A percentile compares a stretch with the other conserved stretches of the same genome.
Evolutionary conservation across 202 grass and related monocot genomes (phyloP).

Genomic region (Zoysia matrella): DNA sequence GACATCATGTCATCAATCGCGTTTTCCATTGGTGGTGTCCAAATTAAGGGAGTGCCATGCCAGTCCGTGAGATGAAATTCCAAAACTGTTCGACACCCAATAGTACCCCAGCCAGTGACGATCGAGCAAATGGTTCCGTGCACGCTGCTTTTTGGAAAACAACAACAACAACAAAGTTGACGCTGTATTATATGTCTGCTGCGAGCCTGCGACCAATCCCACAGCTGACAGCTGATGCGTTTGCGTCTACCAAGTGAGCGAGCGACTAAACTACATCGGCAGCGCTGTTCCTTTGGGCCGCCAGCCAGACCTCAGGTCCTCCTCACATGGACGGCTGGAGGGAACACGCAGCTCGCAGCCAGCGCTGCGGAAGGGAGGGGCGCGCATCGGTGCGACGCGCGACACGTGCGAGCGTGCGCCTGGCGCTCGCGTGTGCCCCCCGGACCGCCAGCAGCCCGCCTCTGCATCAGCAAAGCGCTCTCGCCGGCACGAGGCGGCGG

Average conservation of each 20-base stretch:
- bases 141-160: constrained; percentile 14
- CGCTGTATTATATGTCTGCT: neutral
- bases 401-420: constrained; percentile 28
- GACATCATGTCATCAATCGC: neutral
- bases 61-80: neutral
- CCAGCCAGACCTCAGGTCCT: neutral
- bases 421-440: constrained; percentile 45
- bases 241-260: neutral
- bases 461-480: neutral
- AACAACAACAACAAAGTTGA: neutral
- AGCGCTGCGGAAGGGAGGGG: too few species aligned
- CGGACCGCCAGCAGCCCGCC: constrained; percentile 29
- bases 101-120: neutral
- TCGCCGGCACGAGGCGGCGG: neutral
- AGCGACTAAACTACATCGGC: neutral
- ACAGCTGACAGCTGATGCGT: neutral
- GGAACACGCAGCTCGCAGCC: neutral
- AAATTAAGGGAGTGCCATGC: neutral
- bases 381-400: neutral
- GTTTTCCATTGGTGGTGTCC: neutral
- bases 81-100: neutral
- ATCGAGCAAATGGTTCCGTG: constrained; percentile 15
- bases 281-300: neutral
- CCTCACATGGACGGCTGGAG: constrained; percentile 24
- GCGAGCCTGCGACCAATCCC: neutral